Evolutionary conservation across 495 filamentous ascomycete species (phyloP), one percentile per base, ranked within the genome.

Genomic region (Bacidia rubella): DNA sequence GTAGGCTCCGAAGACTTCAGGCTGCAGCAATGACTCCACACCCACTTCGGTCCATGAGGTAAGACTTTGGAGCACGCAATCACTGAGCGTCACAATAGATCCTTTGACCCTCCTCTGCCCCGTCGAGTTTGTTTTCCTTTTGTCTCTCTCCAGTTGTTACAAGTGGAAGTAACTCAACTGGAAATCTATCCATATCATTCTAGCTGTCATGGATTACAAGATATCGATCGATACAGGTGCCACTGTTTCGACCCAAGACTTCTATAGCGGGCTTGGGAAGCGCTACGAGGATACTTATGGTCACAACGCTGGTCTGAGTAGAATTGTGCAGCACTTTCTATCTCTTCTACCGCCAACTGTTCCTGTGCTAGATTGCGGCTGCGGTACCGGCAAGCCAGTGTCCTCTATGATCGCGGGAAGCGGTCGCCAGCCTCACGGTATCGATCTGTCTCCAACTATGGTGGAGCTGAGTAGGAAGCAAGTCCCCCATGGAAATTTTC

Each of bases 241-340:
- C n/a, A n/a, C n/a, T n/a, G 35, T 39, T n/a, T n/a, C 35, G 10
- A 85, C 86, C 65, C 92, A 85, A 39, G 87, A 87, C 49, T 94
- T 90, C 81, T 92, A 69, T 47, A 26, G 62, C 20, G 23, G 32
- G 1, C 49, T 64, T n/a, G 56, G 60, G 17, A 7, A 25, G 2
- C 50, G 59, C 19, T 66, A 68, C 23, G 63, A 69, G 45, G 46
- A 54, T 0, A 59, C 62, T 20, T 65, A 61, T 22, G 51, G 65
- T 17, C 61, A 67, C 11, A 62, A 72, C 9, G 10, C 3, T 15
- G 52, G 57, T 1, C 39, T 55, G 1, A 47, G 40, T n/a, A 41
- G 24, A 24, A 23, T 45, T 40, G 27, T 54, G 41, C 12, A 60
- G 56, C 35, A 51, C 41, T 35, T 55, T 49, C 20, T 55, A 54